phyloP scores from a whole-genome alignment of 495 filamentous ascomycete genomes.

The Neurospora sp. region DNA sequence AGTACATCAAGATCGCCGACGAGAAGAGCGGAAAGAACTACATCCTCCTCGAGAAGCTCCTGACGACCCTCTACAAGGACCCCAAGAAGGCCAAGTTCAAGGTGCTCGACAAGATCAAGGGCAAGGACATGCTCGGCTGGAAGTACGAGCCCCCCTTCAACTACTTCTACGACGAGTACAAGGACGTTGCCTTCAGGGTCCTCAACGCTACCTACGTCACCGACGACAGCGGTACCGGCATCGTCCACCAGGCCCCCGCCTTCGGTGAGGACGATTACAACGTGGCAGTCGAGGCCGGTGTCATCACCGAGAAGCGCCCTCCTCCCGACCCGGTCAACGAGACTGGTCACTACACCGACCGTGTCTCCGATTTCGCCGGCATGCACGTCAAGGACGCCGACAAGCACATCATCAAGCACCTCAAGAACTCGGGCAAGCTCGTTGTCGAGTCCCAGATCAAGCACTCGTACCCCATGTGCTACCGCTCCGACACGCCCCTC shows the following conservation, averaged over 20 bases:
- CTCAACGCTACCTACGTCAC: slow-evolving; percentile 86
- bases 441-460: slow-evolving; percentile 84
- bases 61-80: slow-evolving; percentile 87
- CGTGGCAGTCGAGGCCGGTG: slow-evolving; percentile 64
- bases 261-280: slow-evolving; percentile 98
- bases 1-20: slow-evolving; percentile 88
- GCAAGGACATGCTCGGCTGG: slow-evolving; percentile 84
- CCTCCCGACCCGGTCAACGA: slow-evolving; percentile 90
- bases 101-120: slow-evolving; percentile 70
- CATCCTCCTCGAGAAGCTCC: slow-evolving; percentile 75
- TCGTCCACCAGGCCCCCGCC: slow-evolving; percentile 91
- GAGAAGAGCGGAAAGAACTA: slow-evolving; percentile 74
- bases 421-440: slow-evolving; percentile 71
- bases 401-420: slow-evolving; percentile 84
- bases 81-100: slow-evolving; percentile 96
- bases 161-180: slow-evolving; percentile 92
- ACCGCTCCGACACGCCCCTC: slow-evolving; percentile 87
- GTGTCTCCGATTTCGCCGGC: slow-evolving; percentile 76
- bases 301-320: slow-evolving; percentile 64
- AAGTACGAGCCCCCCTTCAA: slow-evolving; percentile 85
- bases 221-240: slow-evolving; percentile 84
- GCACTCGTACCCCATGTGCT: slow-evolving; percentile 94
- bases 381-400: slow-evolving; percentile 92
- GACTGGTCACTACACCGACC: slow-evolving; percentile 66
- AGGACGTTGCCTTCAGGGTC: slow-evolving; percentile 87